These are phyloP conservation scores for Adansonia digitata DNA, from an alignment of 345 rosid species.

Conservation along the genomic window DNA sequence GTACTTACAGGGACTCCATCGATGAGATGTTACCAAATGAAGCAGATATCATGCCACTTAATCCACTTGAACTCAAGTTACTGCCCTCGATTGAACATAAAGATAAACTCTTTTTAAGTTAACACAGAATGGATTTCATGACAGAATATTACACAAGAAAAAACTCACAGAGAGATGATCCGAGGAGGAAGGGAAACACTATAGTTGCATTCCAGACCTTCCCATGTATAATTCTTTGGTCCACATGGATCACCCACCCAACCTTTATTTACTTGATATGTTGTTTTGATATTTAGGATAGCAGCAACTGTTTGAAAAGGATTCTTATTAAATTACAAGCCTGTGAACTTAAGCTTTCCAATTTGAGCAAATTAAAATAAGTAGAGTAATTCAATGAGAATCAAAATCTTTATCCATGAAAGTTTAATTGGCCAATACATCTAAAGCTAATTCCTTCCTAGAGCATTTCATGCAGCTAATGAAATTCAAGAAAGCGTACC, in stretches of 20 bases:
- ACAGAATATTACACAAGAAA: not conserved
- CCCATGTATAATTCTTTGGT: conserved; percentile 43
- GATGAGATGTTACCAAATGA: conserved; percentile 31
- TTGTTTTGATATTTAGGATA: conserved; percentile 28
- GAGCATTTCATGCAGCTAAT: not conserved
- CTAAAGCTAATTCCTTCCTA: not conserved
- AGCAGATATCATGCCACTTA: conserved; percentile 36
- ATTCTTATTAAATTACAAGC: not conserved
- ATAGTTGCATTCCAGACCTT: conserved; percentile 41
- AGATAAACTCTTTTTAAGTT: not conserved
- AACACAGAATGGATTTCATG: not conserved
- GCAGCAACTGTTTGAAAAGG: conserved; percentile 28
- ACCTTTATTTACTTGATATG: conserved; percentile 28
- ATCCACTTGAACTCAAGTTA: conserved; percentile 47
- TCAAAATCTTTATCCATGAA: not conserved
- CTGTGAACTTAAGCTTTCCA: not conserved
- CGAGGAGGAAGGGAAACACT: conserved; percentile 16
- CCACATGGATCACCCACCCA: conserved; percentile 65
- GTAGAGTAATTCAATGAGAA: not conserved
- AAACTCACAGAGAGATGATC: conserved; percentile 45
- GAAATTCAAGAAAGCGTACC: conserved; percentile 19
- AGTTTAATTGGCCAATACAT: not conserved
- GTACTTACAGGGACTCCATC: conserved; percentile 39
- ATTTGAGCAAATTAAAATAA: not conserved
- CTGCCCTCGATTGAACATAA: conserved; percentile 19